Base-by-base conservation (phyloP, 768 basidiomycete genomes). In the Chalciporus chontae region DNA sequence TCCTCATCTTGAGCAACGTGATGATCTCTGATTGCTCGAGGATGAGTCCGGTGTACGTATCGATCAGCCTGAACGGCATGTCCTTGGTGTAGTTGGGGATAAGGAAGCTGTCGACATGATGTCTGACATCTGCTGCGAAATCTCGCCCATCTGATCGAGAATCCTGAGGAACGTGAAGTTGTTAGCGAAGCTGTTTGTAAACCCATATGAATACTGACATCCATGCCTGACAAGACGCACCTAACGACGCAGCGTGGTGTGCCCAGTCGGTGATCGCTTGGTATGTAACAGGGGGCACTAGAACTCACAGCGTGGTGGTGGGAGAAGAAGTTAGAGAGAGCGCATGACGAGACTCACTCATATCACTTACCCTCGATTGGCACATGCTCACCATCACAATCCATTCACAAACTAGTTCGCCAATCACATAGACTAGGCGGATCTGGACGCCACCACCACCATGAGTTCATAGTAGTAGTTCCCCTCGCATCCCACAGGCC, bases 21-120 rank as follows among this genome's bases (percentile, higher is more conserved):
- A 47, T 45, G 37, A 63, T 49, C 11, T 64, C 53, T 5, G 43
- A 52, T 26, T 19, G 52, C 24, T 54, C 48, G 44, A 62, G 39
- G 41, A 64, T 53, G 51, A 49, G 51, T 8, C 62, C 63, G 1
- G 63, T 63, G 13, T 65, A 64, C 0, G 63, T 64, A 50, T 64
- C 62, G 11, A 43, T 46, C 39, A 64, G 55, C 45, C 57, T 59
- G 45, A 65, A 42, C 2, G 63, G 62, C 60, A 65, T 59, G 8
- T 46, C 50, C 3, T 37, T 53, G 14, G 45, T 43, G 6, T 53
- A 53, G 13, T 57, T 51, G 17, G 50, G 43, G 36, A 62, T 53
- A 24, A 64, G 32, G 18, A 39, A 45, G 5, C 50, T 53, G 4
- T 58, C 40, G 41, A 62, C 27, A 17, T 61, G 47, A n/a, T 45